A percentile compares a stretch with the other conserved stretches of the same genome.
These are phyloP conservation scores for Jamesozyma gamospora DNA, from an alignment of 805 yeast species.

Conservation along the genomic window DNA sequence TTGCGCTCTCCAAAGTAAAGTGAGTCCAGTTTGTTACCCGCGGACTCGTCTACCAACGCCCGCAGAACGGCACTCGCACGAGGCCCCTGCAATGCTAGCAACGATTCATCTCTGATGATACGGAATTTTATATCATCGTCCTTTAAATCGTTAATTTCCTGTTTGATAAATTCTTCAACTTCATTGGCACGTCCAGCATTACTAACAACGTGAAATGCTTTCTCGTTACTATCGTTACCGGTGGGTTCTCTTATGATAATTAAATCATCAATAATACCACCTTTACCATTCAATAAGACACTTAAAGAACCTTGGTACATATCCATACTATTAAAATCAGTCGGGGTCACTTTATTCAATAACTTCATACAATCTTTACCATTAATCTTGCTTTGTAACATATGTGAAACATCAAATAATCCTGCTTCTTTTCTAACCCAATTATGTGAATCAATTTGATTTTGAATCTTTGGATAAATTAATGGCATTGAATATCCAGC, in stretches of 20 bases:
- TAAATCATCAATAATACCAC: conserved; percentile 89
- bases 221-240: conserved; percentile 18
- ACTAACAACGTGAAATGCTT: conserved; percentile 75
- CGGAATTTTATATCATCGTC: conserved; percentile 26
- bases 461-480: conserved; percentile 59
- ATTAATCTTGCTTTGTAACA: conserved; percentile 77
- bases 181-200: conserved; percentile 91
- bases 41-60: conserved; percentile 41
- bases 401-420: conserved; percentile 91
- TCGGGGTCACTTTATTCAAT: conserved; percentile 77
- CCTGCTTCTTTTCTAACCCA: conserved; percentile 91
- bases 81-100: conserved; percentile 93
- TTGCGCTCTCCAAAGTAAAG: conserved; percentile 64
- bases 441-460: conserved; percentile 85
- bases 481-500: conserved; percentile 98
- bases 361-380: conserved; percentile 63
- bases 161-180: conserved; percentile 55
- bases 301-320: conserved; percentile 62
- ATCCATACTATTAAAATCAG: conserved; percentile 54
- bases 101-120: conserved; percentile 52
- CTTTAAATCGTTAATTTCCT: conserved; percentile 34
- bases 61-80: conserved; percentile 58
- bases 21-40: conserved; percentile 32
- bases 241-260: conserved; percentile 63
- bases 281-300: conserved; percentile 62